Base-by-base conservation (phyloP, 2,329 filamentous ascomycete genomes). In the Botrytis sinoallii region DNA sequence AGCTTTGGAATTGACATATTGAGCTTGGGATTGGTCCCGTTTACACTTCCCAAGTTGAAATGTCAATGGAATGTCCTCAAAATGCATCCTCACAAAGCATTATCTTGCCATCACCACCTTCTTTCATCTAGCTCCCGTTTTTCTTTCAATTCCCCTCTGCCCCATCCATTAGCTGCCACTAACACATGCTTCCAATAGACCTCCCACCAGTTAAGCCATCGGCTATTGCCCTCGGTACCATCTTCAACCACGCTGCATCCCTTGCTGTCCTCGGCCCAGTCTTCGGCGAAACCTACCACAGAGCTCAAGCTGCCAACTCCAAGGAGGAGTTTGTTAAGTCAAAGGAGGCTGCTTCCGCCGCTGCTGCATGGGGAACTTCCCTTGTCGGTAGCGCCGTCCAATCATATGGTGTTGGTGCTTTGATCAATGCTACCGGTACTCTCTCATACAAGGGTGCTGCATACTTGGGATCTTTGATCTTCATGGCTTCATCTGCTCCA, bases 301-400 rank as follows among this genome's bases (percentile, higher is more conserved):
- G 93, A 79, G 95, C 95, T 79, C 95, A 97, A 88, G 86, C 89
- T 75, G 90, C 95, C 83, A 95, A 97, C 90, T 93, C 92, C 81
- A 97, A 96, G 87, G 95, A 98, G 86, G 95, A 98, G 86, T 98
- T 98, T 86, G 85, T 97, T 84, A 92, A 92, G 84, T 97, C 93
- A 79, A 95, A 94, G 88, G 95, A 98, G 87, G 93, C 95, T 77
- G 90, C 92, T 76, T 92, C 92, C 75, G 94, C 95, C 77, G 95
- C 93, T 77, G 89, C 94, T 75, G 93, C 94, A 78, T 97, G 93
- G 92, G 94, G 95, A 82, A 95, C 93, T 77, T 96, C 94, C 59
- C 88, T 98, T 76, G 86, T 94, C 82, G 96, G 96, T 82, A 96
- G 94, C 74, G 94, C 92, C 75, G 85, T 98, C 75, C 94, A 97